These are phyloP conservation scores for Cardamine chenopodiifolia DNA, from an alignment of 345 rosid genomes.

Conservation along the genomic window DNA sequence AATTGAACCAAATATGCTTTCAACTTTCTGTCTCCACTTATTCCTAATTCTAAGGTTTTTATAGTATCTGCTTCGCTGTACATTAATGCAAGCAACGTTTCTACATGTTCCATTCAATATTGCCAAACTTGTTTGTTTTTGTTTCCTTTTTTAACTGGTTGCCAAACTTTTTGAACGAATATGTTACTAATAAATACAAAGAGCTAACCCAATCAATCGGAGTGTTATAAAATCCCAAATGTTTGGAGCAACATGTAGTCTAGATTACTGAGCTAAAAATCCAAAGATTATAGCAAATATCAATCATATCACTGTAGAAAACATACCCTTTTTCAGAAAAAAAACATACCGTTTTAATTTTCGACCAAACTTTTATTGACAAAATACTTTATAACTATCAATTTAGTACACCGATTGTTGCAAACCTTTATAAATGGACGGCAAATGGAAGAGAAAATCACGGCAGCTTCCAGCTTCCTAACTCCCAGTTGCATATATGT, in stretches of 20 bases:
- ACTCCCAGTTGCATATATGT: not conserved
- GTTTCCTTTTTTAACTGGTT: no score
- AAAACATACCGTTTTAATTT: constrained; percentile 7
- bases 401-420: constrained; percentile 4
- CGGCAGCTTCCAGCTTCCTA: constrained; percentile 30
- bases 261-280: not conserved
- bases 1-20: no score
- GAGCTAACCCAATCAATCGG: not conserved
- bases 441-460: not conserved
- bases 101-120: no score
- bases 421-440: constrained; percentile 34
- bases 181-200: not conserved
- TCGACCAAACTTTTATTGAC: constrained; percentile 30
- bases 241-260: constrained; percentile 22
- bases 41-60: no score
- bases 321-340: not conserved
- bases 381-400: not conserved
- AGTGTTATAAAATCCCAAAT: constrained; percentile 7
- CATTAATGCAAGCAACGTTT: no score
- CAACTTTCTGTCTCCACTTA: no score
- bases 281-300: constrained; percentile 14
- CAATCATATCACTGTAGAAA: not conserved
- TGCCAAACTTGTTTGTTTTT: no score
- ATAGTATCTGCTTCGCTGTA: no score
- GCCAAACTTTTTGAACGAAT: constrained; percentile 14